Conservation (phyloP, 148 eudicot genomes). For the Arbutus unedo region DNA sequence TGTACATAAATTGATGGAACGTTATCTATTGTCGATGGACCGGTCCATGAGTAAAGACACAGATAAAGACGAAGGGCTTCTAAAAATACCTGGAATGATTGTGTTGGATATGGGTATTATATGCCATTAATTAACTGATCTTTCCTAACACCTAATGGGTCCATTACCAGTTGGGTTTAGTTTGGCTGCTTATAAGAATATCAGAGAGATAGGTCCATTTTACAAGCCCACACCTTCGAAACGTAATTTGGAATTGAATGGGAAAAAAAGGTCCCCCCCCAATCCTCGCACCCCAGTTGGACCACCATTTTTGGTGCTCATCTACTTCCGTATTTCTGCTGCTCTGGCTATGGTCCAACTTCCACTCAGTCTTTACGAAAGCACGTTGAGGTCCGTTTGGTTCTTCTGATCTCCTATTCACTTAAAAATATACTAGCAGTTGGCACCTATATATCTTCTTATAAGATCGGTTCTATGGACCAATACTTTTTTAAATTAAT, state of each 20-base stretch:
- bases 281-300: not conserved
- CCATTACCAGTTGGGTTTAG: not conserved
- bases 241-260: not conserved
- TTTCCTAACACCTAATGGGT: not conserved
- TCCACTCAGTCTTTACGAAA: no score
- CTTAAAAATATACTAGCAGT: no score
- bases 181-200: not conserved
- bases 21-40: no score
- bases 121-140: not conserved
- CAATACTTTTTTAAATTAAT: no score
- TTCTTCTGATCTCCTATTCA: no score
- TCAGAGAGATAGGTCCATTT: not conserved
- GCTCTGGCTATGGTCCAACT: no score
- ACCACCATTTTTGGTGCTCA: not conserved
- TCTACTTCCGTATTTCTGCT: not conserved
- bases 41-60: no score
- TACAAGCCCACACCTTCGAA: not conserved
- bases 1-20: no score
- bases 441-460: no score
- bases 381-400: no score
- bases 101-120: not conserved
- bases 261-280: not conserved
- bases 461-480: no score
- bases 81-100: not conserved
- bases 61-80: not conserved